Conservation (phyloP, 2,329 filamentous ascomycete species). For the Trichoderma pleuroti region DNA sequence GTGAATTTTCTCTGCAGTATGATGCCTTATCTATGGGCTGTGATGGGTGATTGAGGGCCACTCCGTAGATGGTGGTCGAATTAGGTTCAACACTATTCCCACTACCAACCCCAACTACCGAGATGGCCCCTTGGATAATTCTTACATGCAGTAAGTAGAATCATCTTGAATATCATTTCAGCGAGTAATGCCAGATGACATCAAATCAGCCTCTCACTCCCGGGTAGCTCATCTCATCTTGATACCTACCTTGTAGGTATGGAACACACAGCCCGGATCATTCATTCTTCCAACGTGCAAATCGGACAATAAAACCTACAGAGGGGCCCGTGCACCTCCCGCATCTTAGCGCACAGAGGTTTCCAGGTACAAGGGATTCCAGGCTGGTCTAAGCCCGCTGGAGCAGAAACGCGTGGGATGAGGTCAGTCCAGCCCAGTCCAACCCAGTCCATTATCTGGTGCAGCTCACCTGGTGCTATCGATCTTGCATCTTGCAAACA, state of each 20-base stretch:
- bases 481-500: background rate
- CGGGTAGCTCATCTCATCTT: background rate
- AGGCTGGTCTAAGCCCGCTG: slow-evolving; percentile 7
- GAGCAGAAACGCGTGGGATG: slow-evolving; percentile 18
- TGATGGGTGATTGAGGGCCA: background rate
- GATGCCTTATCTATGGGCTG: background rate
- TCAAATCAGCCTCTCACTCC: background rate
- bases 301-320: slow-evolving; percentile 2
- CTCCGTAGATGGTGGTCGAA: background rate
- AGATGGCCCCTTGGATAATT: background rate
- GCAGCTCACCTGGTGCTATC: background rate
- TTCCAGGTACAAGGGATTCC: slow-evolving; percentile 18
- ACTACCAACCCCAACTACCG: background rate
- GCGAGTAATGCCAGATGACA: background rate
- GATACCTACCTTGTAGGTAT: too few relatives aligned
- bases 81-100: background rate
- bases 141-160: background rate
- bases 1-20: background rate
- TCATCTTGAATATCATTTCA: background rate
- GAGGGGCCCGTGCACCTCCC: slow-evolving; percentile 17
- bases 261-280: background rate
- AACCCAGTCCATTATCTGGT: background rate
- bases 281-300: background rate
- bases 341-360: slow-evolving; percentile 17
- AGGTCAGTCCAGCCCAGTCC: slow-evolving; percentile 5